Evolutionary conservation across 2,329 filamentous ascomycete species (phyloP), one percentile per base, ranked within the genome.

Genomic region (Trichoderma asperellum): DNA sequence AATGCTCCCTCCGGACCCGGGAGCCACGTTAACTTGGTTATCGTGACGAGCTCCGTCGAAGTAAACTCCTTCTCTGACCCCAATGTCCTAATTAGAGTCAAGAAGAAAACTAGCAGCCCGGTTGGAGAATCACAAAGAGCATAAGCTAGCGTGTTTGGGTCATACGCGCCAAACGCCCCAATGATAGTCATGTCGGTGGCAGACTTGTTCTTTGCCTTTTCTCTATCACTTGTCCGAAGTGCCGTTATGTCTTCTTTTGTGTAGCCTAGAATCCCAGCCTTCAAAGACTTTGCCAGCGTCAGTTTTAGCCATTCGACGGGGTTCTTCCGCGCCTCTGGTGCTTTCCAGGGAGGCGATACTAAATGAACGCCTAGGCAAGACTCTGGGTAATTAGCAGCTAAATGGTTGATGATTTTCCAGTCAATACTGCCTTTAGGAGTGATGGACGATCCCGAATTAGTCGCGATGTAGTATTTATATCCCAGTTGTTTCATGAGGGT

Each of bases 21-120:
- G 0, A 92, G 77, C 90, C 89, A 92, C 27, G 88, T 85, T 34
- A 91, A 78, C 75, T 87, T 85, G 1, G 87, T 85, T 73, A 89
- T 81, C 21, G 87, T 87, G 69, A 92, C 81, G 29, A 91, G 81
- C 67, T 91, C 87, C 16, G 81, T 79, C 4, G 81, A 79, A 2
- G 81, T 81, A 62, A 87, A 81, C 18, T 80, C 78, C 68, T 81
- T 77, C 68, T 79, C 76, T 0, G 82, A 80, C 2, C 79, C 81
- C 4, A 82, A 75, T 1, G 80, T 77, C 18, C 81, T 80, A 63
- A 88, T 76, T 2, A 81, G 78, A 73, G 82, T 83, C 69, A 88
- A 75, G 5, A 88, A 81, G 71, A 87, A 84, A 35, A 87, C 84
- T 10, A 90, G 77, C 8, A 89, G 76, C 0, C 88, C 88, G 0